Percentiles rank a stretch among this genome's conserved stretches.
Evolutionary conservation across 495 filamentous ascomycete species (phyloP).

Genomic region (Lasiosphaeris hirsuta): DNA sequence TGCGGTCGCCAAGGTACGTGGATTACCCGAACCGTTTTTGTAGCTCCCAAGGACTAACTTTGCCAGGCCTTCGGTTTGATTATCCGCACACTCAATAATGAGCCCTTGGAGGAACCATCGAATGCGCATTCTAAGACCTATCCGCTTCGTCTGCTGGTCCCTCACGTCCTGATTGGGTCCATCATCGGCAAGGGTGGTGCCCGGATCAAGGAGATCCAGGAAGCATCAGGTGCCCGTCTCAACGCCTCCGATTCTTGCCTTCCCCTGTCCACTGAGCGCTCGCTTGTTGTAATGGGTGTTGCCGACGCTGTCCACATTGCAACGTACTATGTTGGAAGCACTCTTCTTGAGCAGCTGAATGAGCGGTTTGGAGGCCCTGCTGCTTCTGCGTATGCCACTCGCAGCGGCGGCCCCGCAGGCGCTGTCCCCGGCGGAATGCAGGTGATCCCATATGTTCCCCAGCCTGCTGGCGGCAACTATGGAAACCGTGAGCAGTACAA

Average conservation of each 20-base stretch:
- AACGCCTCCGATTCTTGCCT: conserved; percentile 95
- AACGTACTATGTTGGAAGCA: conserved; percentile 96
- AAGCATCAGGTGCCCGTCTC: conserved; percentile 90
- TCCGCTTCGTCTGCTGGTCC: conserved; percentile 89
- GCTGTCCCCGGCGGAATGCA: conserved; percentile 96
- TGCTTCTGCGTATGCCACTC: conserved; percentile 93
- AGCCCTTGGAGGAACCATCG: conserved; percentile 80
- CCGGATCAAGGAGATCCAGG: conserved; percentile 96
- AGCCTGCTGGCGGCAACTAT: conserved; percentile 86
- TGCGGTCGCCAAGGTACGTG: conserved; percentile 88
- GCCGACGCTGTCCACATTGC: conserved; percentile 97
- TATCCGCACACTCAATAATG: conserved; percentile 96
- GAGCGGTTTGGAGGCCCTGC: conserved; percentile 94
- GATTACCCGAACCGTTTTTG: neutral
- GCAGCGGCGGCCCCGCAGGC: conserved; percentile 87
- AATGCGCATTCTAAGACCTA: conserved; percentile 95
- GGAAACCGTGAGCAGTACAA: conserved; percentile 82
- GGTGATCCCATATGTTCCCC: conserved; percentile 91
- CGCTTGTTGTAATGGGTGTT: conserved; percentile 88
- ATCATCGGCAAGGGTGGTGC: conserved; percentile 97
- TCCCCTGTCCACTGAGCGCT: conserved; percentile 90
- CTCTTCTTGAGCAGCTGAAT: conserved; percentile 90
- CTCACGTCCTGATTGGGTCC: conserved; percentile 94
- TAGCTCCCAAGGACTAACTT: conserved; percentile 13
- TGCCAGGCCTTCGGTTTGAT: conserved; percentile 91